Evolutionary conservation across 2,329 filamentous ascomycete genomes (phyloP).

Genomic region (Ophiocordyceps robertsii): DNA sequence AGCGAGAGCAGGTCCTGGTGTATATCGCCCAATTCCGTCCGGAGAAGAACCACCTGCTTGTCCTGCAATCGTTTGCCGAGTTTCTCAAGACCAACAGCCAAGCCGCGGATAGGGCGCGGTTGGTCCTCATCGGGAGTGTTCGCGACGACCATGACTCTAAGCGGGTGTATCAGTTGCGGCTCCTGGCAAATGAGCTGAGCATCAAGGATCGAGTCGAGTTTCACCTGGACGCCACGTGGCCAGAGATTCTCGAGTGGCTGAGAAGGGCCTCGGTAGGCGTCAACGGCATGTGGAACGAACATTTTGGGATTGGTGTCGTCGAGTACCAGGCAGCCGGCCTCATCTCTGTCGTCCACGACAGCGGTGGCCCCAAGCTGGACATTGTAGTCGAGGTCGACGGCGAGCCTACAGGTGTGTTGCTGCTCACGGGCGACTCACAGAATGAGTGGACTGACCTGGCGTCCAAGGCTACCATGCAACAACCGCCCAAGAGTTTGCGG

Average conservation of each 20-base stretch:
- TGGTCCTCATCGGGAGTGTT: slow-evolving; percentile 87
- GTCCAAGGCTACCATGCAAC: slow-evolving; percentile 67
- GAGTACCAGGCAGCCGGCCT: slow-evolving; percentile 95
- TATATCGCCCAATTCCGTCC: slow-evolving; percentile 97
- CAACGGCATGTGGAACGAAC: slow-evolving; percentile 99
- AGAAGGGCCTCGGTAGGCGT: slow-evolving; percentile 69
- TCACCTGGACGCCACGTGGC: slow-evolving; percentile 80
- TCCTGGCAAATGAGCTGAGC: slow-evolving; percentile 74
- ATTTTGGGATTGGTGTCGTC: slow-evolving; percentile 96
- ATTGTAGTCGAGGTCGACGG: slow-evolving; percentile 78
- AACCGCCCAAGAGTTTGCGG: slow-evolving; percentile 65
- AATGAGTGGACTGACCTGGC: background rate
- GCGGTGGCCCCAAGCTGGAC: slow-evolving; percentile 83
- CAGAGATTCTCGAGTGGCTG: slow-evolving; percentile 70
- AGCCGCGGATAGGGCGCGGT: slow-evolving; percentile 42
- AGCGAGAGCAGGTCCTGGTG: slow-evolving; percentile 59
- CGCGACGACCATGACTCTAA: slow-evolving; percentile 69
- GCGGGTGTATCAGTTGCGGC: slow-evolving; percentile 74
- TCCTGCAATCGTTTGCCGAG: slow-evolving; percentile 70
- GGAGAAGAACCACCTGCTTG: slow-evolving; percentile 87
- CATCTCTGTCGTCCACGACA: slow-evolving; percentile 85
- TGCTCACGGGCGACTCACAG: background rate
- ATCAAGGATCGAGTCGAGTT: slow-evolving; percentile 80
- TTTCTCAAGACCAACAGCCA: slow-evolving; percentile 47
- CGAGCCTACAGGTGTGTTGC: slow-evolving; percentile 55